Base-by-base conservation (phyloP, 2,329 filamentous ascomycete genomes). In the Aureobasidium uvarum region DNA sequence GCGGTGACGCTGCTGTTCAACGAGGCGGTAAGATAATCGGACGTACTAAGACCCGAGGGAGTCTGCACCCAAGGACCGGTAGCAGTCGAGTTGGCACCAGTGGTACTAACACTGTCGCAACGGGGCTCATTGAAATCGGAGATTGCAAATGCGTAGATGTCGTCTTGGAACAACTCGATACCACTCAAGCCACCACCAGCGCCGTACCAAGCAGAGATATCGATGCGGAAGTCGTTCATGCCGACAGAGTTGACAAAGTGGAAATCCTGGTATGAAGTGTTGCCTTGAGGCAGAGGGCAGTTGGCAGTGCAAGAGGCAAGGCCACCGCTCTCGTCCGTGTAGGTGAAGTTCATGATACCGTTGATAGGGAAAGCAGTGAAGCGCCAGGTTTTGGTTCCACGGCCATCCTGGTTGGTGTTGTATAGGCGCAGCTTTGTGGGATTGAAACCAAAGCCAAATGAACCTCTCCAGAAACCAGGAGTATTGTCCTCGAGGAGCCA, bases 301-400 rank as follows among this genome's bases (percentile, higher is more conserved):
- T 86, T 84, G 67, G 87, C 89, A 62, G 93, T 92, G 78, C 95
- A 99, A 66, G 84, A 87, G 36, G 81, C 78, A 64, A 88, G 88
- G 59, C 85, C 79, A 31, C 89, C 89, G 1, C 89, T 45, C 75
- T 80, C 28, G 89, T 98, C 92, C 68, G 88, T 87, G 71, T 95
- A 98, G 43, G 92, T 96, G 73, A 99, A 84, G 77, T 98, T 97
- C 87, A 99, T 91, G 75, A 99, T 97, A 62, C 95, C 95, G 68
- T 90, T 88, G 72, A 94, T 86, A 5, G 94, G 93, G 66, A 94
- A 80, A 20, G 92, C 91, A 25, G 91, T 91, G 74, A 92, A 96
- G 66, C 92, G 87, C 80, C 91, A 99, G 0, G 89, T 90, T 79
- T 91, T 90, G 36, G 93, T 96, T 46, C 75, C 95, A 69, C 92